Conservation (phyloP, 1,284 basidiomycete species). For the Moniliella sp. region DNA sequence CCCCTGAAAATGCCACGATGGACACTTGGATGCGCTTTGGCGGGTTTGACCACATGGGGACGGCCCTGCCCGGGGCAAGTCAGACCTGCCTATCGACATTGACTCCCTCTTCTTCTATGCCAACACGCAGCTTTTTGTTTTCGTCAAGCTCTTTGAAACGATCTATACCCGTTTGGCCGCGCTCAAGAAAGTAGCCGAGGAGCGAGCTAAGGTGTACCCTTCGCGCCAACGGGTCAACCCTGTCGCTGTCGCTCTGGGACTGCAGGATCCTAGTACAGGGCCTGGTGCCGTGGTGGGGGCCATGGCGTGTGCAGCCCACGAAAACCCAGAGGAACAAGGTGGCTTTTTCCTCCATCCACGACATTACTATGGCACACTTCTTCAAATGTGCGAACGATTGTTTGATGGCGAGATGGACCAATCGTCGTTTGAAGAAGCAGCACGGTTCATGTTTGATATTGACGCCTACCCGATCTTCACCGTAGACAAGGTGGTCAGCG, state of each 20-base stretch:
- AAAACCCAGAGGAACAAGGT: conserved; percentile 7
- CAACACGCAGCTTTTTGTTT: conserved; percentile 76
- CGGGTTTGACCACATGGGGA: no score
- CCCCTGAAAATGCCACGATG: conserved; percentile 33
- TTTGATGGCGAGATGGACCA: conserved; percentile 83
- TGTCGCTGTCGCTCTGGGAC: conserved; percentile 44
- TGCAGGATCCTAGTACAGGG: conserved; percentile 39
- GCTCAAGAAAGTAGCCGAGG: conserved; percentile 48
- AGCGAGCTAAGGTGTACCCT: conserved; percentile 28
- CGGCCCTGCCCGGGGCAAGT: no score
- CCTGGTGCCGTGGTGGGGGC: conserved; percentile 31
- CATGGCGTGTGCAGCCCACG: conserved; percentile 2
- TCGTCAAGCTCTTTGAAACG: conserved; percentile 57
- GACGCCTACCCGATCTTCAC: conserved; percentile 82
- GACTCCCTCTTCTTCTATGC: conserved; percentile 67
- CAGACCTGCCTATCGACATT: no score
- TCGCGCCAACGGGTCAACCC: conserved; percentile 38
- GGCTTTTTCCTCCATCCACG: conserved; percentile 35
- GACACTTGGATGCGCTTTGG: conserved; percentile 8
- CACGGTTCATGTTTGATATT: conserved; percentile 86
- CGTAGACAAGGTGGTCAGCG: conserved; percentile 67
- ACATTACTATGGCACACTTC: conserved; percentile 58
- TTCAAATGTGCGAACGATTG: conserved; percentile 75
- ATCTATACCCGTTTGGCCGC: conserved; percentile 61
- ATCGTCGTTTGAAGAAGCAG: conserved; percentile 70